These are phyloP conservation scores for Fraxinus angustifolia DNA, from an alignment of 305 asterid species.

Conservation along the genomic window DNA sequence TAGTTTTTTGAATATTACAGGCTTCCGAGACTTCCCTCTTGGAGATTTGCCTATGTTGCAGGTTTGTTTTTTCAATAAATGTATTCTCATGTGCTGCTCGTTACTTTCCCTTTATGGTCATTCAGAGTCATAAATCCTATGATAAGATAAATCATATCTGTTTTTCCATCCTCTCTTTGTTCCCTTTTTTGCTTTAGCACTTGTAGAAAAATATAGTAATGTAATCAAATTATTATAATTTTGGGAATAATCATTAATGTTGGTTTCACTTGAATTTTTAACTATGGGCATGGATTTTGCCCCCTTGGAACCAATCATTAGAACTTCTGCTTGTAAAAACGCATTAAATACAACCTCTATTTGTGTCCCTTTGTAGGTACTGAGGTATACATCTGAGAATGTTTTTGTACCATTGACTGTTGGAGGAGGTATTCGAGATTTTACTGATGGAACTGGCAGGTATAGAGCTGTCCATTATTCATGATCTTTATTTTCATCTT, in stretches of 20 bases:
- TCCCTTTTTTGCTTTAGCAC: neutral
- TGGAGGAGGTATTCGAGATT: conserved; percentile 95
- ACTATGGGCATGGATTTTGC: neutral
- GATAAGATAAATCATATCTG: neutral
- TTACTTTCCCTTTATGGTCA: conserved; percentile 6
- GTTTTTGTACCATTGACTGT: conserved; percentile 90
- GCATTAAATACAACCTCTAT: conserved; percentile 9
- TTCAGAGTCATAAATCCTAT: neutral
- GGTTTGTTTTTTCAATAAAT: conserved; percentile 42
- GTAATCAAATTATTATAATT: neutral
- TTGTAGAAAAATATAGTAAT: neutral
- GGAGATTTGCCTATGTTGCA: conserved; percentile 93
- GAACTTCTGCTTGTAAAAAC: neutral
- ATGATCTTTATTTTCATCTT: neutral
- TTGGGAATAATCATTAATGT: neutral
- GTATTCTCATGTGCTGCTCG: neutral
- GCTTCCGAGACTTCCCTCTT: conserved; percentile 92
- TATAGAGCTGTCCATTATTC: conserved; percentile 16
- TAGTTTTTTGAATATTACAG: conserved; percentile 90
- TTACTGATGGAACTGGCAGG: conserved; percentile 86
- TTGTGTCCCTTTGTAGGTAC: conserved; percentile 46
- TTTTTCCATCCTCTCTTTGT: neutral
- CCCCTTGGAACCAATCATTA: neutral
- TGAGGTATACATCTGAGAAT: conserved; percentile 69
- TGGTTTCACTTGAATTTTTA: neutral